Evolutionary conservation across 768 basidiomycete genomes (phyloP).

Genomic region (Trametes punicea): DNA sequence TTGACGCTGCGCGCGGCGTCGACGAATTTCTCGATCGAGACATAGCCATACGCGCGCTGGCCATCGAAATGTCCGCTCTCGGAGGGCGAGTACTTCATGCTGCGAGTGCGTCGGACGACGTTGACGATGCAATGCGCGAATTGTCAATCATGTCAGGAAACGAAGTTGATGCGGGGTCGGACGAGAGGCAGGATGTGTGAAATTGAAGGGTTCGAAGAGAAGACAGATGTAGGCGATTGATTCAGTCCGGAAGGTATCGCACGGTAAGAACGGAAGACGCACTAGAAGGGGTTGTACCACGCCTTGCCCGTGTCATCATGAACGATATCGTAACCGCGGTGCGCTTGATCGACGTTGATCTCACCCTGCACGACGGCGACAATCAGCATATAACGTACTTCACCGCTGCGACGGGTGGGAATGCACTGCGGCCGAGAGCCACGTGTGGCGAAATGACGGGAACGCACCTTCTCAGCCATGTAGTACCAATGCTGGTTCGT

Average conservation of each 20-base stretch:
- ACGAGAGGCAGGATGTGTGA: neutral
- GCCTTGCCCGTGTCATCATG: constrained; percentile 81
- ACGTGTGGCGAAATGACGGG: neutral
- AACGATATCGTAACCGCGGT: constrained; percentile 89
- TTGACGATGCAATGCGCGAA: neutral
- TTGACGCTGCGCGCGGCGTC: constrained; percentile 81
- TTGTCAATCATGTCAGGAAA: neutral
- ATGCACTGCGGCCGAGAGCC: neutral
- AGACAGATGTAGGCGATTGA: constrained; percentile 5
- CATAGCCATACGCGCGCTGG: constrained; percentile 87
- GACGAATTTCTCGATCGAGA: constrained; percentile 91
- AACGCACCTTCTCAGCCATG: constrained; percentile 80
- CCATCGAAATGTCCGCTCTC: constrained; percentile 93
- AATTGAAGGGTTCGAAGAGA: neutral
- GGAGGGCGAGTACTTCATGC: constrained; percentile 94
- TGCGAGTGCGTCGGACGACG: constrained; percentile 28
- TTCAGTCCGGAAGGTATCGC: constrained; percentile 9
- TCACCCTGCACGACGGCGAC: constrained; percentile 59
- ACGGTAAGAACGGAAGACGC: constrained; percentile 32
- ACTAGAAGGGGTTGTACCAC: constrained; percentile 93
- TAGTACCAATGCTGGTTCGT: constrained; percentile 93
- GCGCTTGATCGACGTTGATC: constrained; percentile 89
- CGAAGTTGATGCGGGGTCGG: neutral
- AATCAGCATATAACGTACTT: constrained; percentile 2
- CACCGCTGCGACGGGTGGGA: neutral